Conservation (phyloP, 164 flowering plant species). For the Chimonanthus salicifolius region DNA sequence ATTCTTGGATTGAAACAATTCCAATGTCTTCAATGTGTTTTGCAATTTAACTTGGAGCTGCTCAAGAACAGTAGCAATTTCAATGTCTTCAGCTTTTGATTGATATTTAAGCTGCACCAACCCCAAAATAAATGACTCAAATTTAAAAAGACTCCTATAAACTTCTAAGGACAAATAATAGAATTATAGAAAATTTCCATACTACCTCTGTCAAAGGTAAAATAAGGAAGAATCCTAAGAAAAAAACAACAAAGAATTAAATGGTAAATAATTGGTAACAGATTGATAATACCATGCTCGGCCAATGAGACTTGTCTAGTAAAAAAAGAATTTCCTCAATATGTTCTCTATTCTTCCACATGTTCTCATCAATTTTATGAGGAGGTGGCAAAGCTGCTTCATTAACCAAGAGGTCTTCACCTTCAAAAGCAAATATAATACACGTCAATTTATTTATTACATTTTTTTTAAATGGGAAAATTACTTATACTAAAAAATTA, state of each 20-base stretch:
- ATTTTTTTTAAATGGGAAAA: no score
- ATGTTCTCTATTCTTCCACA: constrained; percentile 97
- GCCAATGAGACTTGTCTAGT: constrained; percentile 68
- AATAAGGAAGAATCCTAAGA: not conserved
- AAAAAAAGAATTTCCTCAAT: constrained; percentile 76
- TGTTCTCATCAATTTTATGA: constrained; percentile 90
- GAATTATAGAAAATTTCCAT: not conserved
- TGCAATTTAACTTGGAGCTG: constrained; percentile 46
- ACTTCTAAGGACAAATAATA: not conserved
- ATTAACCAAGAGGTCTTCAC: constrained; percentile 21
- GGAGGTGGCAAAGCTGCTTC: constrained; percentile 62
- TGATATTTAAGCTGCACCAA: constrained; percentile 63
- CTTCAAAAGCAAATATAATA: constrained; percentile 22
- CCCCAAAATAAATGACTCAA: not conserved
- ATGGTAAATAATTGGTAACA: not conserved
- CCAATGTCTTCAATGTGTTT: constrained; percentile 43
- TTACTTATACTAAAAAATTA: no score
- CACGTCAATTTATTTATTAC: not conserved
- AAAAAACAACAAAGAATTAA: not conserved
- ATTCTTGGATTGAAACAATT: constrained; percentile 64
- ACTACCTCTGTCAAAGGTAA: not conserved
- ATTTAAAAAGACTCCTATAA: not conserved
- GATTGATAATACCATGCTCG: constrained; percentile 34
- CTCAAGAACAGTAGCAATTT: constrained; percentile 39
- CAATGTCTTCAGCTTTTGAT: constrained; percentile 49